A percentile compares a stretch with the other conserved stretches of the same genome.
phyloP scores from a whole-genome alignment of 164 flowering plant genomes.

The Saururus chinensis region DNA sequence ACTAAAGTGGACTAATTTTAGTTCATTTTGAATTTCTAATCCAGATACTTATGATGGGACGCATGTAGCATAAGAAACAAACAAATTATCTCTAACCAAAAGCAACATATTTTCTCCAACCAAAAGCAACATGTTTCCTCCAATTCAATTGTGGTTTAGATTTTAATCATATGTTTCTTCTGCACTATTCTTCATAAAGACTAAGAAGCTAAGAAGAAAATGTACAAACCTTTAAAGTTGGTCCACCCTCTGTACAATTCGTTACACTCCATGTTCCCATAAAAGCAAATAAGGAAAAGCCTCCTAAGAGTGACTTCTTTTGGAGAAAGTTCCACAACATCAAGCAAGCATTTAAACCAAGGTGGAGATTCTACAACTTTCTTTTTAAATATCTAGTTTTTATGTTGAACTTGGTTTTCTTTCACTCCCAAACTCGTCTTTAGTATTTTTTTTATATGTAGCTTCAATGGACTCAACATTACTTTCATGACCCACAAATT shows the following conservation, averaged over 20 bases:
- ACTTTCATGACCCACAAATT: conserved; percentile 78
- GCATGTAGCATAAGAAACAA: no score
- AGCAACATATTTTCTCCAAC: no score
- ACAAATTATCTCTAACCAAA: no score
- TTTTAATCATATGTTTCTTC: no score
- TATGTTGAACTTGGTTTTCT: conserved; percentile 82
- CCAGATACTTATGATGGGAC: no score
- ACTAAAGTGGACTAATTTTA: no score
- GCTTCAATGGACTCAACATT: conserved; percentile 91
- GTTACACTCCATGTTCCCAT: conserved; percentile 92
- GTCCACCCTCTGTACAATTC: conserved; percentile 93
- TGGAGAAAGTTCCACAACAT: conserved; percentile 74
- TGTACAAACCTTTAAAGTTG: conserved; percentile 86
- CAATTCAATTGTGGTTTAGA: no score
- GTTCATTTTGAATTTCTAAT: no score
- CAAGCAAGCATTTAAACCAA: conserved; percentile 68
- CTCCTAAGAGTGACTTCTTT: conserved; percentile 69
- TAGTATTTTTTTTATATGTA: conserved; percentile 78
- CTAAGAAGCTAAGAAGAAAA: not conserved
- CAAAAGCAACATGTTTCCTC: no score
- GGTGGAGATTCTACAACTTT: conserved; percentile 94
- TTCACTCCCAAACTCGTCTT: conserved; percentile 71
- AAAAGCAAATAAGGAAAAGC: conserved; percentile 67
- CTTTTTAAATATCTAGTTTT: conserved; percentile 65
- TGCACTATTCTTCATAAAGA: not conserved